A percentile compares a stretch with the other conserved stretches of the same genome.
These are phyloP conservation scores for Solanum pimpinellifolium DNA, from an alignment of 257 asterid genomes.

Conservation along the genomic window DNA sequence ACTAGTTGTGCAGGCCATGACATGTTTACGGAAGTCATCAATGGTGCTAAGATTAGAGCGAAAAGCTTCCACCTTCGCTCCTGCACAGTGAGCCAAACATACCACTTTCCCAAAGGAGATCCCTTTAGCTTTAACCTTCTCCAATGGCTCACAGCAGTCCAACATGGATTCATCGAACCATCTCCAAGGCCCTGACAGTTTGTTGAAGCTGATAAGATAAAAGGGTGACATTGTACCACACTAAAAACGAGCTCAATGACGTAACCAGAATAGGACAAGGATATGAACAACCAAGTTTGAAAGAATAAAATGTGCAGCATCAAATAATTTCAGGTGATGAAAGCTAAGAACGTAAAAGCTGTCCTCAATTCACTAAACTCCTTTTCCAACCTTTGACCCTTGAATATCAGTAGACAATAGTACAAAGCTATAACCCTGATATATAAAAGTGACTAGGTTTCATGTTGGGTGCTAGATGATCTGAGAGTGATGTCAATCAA, in stretches of 20 bases:
- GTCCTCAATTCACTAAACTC: not conserved
- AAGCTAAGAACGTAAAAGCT: not conserved
- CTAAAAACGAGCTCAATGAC: not conserved
- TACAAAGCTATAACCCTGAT: not conserved
- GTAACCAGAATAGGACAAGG: not conserved
- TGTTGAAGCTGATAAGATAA: constrained; percentile 9
- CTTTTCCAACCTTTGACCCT: not conserved
- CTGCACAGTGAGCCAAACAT: constrained; percentile 97
- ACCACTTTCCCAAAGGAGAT: constrained; percentile 89
- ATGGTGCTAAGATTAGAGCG: constrained; percentile 75
- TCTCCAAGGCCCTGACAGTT: constrained; percentile 92
- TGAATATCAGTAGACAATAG: not conserved
- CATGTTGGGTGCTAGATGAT: not conserved
- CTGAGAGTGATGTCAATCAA: not conserved
- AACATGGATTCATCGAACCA: constrained; percentile 99
- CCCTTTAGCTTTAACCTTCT: constrained; percentile 83
- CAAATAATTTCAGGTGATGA: not conserved
- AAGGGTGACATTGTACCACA: not conserved
- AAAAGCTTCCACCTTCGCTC: constrained; percentile 89
- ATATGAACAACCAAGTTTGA: not conserved
- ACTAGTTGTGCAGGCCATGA: constrained; percentile 62
- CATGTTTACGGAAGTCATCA: constrained; percentile 80
- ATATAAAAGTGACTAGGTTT: not conserved
- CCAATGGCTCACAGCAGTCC: constrained; percentile 98
- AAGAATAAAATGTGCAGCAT: not conserved